Evolutionary conservation across 1,284 basidiomycete genomes (phyloP), one percentile per base, ranked within the genome.

Genomic region (Tilletia walkeri): DNA sequence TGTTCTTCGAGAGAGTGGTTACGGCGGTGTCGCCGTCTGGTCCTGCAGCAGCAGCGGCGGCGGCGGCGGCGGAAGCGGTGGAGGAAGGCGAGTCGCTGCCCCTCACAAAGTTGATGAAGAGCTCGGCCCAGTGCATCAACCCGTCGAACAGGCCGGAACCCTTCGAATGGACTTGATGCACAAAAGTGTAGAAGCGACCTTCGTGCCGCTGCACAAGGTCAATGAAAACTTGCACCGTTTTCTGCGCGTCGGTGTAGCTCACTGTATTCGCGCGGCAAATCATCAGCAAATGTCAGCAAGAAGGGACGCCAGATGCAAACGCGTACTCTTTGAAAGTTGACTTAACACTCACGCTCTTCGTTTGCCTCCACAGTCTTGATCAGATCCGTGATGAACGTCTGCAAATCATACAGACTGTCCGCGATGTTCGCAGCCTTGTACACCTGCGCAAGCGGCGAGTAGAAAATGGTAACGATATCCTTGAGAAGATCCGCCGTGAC

Each of bases 391-490:
- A 99, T 89, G 84, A 99, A 99, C 72, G 88, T 92, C 84, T 99
- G 96, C 68, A 98, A 81, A 82, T 99, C 96, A 47, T 89, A 88
- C 1, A 99, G 84, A 1, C 94, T 96, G 82, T 99, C 95, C 10
- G 92, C 91, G 69, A 99, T 97, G 82, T 92, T 97, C 4, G 96
- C 96, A 3, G 95, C 95, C 81, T 93, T 91, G 86, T 99, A 99
- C 1, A 99, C 96, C 79, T 95, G 93, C 0, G 96, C 96, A n/a
- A 99, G 87, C 0, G 96, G 96, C 0, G 95, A 86, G 84, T 99
- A 99, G 85, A 99, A 99, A 73, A 99, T 99, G 12, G 96, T 98
- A 78, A 99, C 94, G 73, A 99, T 98, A 83, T 99, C 96, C 85
- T 95, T 98, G 78, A 99, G 86, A 50, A 99, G 86, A 65, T 98